Evolutionary conservation across 2,329 filamentous ascomycete genomes (phyloP).

Genomic region (Periconia macrospinosa): DNA sequence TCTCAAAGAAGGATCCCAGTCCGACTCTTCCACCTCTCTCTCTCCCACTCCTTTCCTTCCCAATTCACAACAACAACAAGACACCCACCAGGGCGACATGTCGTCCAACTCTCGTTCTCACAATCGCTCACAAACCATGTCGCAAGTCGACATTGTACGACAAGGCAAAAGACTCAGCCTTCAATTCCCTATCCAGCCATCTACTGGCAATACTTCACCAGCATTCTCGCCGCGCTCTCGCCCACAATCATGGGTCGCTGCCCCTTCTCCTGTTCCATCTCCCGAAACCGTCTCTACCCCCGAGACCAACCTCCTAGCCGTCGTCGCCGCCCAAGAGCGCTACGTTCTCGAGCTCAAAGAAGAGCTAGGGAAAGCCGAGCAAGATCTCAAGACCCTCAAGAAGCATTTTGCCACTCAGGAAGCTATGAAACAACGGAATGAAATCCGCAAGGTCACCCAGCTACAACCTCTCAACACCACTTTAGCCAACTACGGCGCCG

Average conservation of each 20-base stretch:
- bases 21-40: conserved; percentile 3
- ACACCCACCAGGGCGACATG: neutral
- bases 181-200: conserved; percentile 52
- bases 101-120: conserved; percentile 27
- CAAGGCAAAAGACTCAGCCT: conserved; percentile 52
- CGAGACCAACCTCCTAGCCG: conserved; percentile 69
- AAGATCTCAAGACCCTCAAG: conserved; percentile 75
- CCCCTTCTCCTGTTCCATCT: conserved; percentile 30
- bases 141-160: conserved; percentile 36
- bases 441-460: conserved; percentile 59
- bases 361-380: conserved; percentile 81
- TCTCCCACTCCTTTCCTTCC: conserved; percentile 18
- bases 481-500: conserved; percentile 32
- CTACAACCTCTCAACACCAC: conserved; percentile 57
- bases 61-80: conserved; percentile 11
- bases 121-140: conserved; percentile 38
- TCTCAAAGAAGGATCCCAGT: conserved; percentile 13
- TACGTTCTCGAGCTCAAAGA: conserved; percentile 88
- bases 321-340: conserved; percentile 89
- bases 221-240: conserved; percentile 36
- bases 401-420: conserved; percentile 81
- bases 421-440: conserved; percentile 71
- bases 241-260: conserved; percentile 43
- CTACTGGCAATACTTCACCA: conserved; percentile 35
- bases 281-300: conserved; percentile 27